Conservation (phyloP, 108 stramenopile genomes). For the Pseudonitzschia pungens region DNA sequence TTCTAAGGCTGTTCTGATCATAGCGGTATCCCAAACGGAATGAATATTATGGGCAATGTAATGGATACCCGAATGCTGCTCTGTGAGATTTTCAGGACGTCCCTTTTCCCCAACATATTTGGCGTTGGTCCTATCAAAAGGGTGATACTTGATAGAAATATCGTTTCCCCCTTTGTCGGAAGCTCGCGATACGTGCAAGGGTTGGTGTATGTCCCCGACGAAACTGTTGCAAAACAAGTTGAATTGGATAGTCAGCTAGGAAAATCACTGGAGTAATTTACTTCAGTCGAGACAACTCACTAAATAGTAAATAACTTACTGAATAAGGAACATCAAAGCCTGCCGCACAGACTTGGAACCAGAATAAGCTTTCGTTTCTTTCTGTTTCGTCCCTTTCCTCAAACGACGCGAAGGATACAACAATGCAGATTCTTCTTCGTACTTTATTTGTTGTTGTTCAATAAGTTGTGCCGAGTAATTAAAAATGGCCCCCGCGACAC, state of each 20-base stretch:
- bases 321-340: conserved; percentile 57
- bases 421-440: not conserved
- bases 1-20: conserved; percentile 46
- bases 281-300: too few relatives aligned
- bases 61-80: conserved; percentile 13
- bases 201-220: conserved; percentile 72
- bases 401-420: conserved; percentile 7
- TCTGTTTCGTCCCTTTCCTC: not conserved
- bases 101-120: not conserved
- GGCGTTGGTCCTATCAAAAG: not conserved
- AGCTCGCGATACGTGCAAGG: conserved; percentile 47
- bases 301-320: conserved; percentile 35
- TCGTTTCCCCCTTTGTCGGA: conserved; percentile 63
- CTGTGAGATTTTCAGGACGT: not conserved
- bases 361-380: not conserved
- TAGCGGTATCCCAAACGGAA: conserved; percentile 64
- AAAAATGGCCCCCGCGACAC: conserved; percentile 57
- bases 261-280: too few relatives aligned
- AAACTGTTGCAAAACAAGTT: conserved; percentile 25
- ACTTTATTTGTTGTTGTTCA: not conserved
- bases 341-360: conserved; percentile 1
- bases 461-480: conserved; percentile 54
- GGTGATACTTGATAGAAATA: conserved; percentile 45
- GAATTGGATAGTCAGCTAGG: not conserved
- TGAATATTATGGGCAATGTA: conserved; percentile 46